Conservation (phyloP, 2,329 filamentous ascomycete genomes). For the Lachnellula hyalina region DNA sequence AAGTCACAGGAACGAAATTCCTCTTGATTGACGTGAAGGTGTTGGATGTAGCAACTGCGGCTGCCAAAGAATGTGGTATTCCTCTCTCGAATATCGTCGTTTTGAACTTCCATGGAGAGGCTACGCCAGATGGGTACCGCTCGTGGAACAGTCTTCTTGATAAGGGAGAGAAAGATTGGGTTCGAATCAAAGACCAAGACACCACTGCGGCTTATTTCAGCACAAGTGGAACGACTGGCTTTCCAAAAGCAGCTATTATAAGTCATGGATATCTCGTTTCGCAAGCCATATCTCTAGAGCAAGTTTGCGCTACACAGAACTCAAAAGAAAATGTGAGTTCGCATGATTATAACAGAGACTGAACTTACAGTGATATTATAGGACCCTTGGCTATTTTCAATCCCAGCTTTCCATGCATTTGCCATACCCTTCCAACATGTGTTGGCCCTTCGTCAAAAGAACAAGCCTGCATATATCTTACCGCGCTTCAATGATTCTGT, state of each 20-base stretch:
- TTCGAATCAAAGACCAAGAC: background rate
- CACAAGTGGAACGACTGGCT: slow-evolving; percentile 55
- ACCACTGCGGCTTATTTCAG: slow-evolving; percentile 36
- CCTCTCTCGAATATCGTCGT: background rate
- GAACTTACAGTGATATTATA: slow-evolving; percentile 25
- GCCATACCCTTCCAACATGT: slow-evolving; percentile 38
- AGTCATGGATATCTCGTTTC: slow-evolving; percentile 17
- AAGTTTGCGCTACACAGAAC: background rate
- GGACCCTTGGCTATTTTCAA: slow-evolving; percentile 40
- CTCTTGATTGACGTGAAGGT: slow-evolving; percentile 7
- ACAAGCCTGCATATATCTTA: slow-evolving; percentile 69
- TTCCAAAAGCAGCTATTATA: slow-evolving; percentile 35
- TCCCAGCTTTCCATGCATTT: slow-evolving; percentile 28
- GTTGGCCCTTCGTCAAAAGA: slow-evolving; percentile 40
- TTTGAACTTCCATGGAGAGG: background rate
- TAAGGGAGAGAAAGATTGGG: slow-evolving; percentile 2
- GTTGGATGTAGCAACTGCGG: slow-evolving; percentile 8
- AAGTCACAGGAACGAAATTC: slow-evolving; percentile 11
- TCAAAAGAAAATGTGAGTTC: background rate
- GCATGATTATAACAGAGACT: background rate
- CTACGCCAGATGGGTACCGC: background rate
- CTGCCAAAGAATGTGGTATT: slow-evolving; percentile 21
- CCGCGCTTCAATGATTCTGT: slow-evolving; percentile 65
- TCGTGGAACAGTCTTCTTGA: slow-evolving; percentile 6
- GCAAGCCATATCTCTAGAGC: background rate